Conservation (phyloP, 208 protist species). For the Naegleria fowleri region DNA sequence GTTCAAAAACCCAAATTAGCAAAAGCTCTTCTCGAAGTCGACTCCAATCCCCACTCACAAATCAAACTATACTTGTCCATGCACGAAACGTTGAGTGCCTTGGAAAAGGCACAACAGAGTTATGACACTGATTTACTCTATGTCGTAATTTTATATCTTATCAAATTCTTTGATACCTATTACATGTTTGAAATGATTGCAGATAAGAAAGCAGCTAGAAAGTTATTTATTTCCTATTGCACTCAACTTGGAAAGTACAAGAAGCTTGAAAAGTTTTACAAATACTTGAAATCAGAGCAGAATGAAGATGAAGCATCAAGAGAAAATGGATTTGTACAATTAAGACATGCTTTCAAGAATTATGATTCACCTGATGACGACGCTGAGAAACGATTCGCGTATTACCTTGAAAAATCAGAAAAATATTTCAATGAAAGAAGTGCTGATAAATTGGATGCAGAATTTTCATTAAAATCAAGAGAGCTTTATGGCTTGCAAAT, state of each 20-base stretch:
- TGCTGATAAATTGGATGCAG: background rate
- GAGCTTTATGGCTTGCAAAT: background rate
- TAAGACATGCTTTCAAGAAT: slow-evolving; percentile 21
- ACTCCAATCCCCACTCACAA: slow-evolving; percentile 29
- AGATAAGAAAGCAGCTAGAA: background rate
- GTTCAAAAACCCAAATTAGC: slow-evolving; percentile 7
- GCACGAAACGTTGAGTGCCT: slow-evolving; percentile 21
- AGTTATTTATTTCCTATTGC: slow-evolving; percentile 23
- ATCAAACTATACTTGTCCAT: slow-evolving; percentile 39
- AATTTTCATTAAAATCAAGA: background rate
- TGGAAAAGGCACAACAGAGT: slow-evolving; percentile 38
- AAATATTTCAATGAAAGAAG: background rate
- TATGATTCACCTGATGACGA: background rate
- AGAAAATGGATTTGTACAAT: background rate
- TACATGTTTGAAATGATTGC: slow-evolving; percentile 24
- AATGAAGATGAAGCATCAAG: background rate
- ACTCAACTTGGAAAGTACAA: background rate
- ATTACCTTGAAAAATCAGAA: background rate
- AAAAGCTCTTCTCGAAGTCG: background rate
- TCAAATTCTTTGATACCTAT: background rate
- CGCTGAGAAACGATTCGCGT: background rate
- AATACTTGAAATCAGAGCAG: background rate
- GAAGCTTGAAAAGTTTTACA: background rate
- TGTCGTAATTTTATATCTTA: background rate
- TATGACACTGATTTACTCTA: slow-evolving; percentile 37